These are phyloP conservation scores for Candida taoyuanica DNA, from an alignment of 805 yeast species.

Conservation along the genomic window DNA sequence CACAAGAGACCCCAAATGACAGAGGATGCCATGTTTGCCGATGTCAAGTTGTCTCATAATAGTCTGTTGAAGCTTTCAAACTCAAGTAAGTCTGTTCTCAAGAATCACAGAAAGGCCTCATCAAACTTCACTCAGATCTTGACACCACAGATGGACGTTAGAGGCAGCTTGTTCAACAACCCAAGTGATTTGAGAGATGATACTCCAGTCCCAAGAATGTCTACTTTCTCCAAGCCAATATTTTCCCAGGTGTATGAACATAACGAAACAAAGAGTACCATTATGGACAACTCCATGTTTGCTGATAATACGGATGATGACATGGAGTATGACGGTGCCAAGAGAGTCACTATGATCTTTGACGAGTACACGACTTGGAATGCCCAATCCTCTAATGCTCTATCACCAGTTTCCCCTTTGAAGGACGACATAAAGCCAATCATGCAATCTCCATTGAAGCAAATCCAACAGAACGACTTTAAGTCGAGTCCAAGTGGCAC, in stretches of 20 bases:
- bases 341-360: conserved; percentile 27
- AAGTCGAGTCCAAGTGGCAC: conserved; percentile 15
- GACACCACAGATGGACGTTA: conserved; percentile 16
- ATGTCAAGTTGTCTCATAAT: conserved; percentile 11
- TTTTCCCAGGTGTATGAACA: conserved; percentile 10
- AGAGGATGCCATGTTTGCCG: conserved; percentile 26
- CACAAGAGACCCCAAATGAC: conserved; percentile 13
- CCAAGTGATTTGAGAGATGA: conserved; percentile 19
- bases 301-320: conserved; percentile 26
- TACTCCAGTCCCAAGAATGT: conserved; percentile 10
- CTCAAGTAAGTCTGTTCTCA: conserved; percentile 20
- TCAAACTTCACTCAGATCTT: conserved; percentile 13
- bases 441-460: conserved; percentile 20
- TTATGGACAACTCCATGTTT: conserved; percentile 23
- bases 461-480: conserved; percentile 21
- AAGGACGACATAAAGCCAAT: conserved; percentile 10
- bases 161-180: conserved; percentile 24
- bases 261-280: conserved; percentile 18
- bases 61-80: conserved; percentile 12
- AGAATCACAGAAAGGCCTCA: conserved; percentile 21
- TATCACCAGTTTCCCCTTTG: conserved; percentile 3
- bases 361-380: conserved; percentile 18
- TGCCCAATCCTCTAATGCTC: background rate
- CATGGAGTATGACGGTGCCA: conserved; percentile 19
- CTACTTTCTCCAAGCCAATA: conserved; percentile 16